phyloP scores from a whole-genome alignment of 257 asterid genomes.

The Gentiana dahurica region DNA sequence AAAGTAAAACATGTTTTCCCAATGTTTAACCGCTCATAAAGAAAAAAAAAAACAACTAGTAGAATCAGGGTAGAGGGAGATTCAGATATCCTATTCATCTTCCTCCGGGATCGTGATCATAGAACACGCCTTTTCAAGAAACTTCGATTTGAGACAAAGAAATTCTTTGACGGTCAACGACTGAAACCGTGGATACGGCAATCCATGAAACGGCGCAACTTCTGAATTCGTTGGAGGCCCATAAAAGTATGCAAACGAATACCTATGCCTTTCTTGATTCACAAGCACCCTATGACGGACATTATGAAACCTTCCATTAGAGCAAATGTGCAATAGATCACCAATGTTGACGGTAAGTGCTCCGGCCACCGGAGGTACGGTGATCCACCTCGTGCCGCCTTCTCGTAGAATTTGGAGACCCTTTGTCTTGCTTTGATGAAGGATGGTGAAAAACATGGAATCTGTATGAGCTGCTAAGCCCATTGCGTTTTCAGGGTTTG shows the following conservation, averaged over 20 bases:
- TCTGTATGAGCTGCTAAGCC: conserved; percentile 90
- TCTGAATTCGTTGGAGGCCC: conserved; percentile 36
- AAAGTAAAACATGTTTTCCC: no score
- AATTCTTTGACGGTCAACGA: no score
- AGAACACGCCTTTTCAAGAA: no score
- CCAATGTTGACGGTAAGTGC: conserved; percentile 60
- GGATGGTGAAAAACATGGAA: conserved; percentile 53
- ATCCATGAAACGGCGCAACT: conserved; percentile 11
- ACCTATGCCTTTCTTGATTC: conserved; percentile 33
- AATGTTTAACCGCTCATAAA: no score
- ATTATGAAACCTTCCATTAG: conserved; percentile 38
- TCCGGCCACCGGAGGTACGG: conserved; percentile 32
- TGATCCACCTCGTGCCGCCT: conserved; percentile 40
- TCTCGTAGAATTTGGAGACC: conserved; percentile 61
- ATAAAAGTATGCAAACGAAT: conserved; percentile 44
- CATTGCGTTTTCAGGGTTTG: conserved; percentile 53
- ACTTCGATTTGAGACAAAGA: no score
- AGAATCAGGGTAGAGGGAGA: no score
- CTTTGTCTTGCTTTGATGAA: conserved; percentile 51
- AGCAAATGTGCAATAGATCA: conserved; percentile 57
- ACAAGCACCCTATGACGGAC: conserved; percentile 64
- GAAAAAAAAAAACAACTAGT: no score
- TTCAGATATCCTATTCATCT: no score
- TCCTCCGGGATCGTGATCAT: no score
- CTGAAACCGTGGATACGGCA: no score